Evolutionary conservation across 202 grass and related monocot genomes (phyloP), one percentile per base, ranked within the genome.

Genomic region (Panicum hallii): DNA sequence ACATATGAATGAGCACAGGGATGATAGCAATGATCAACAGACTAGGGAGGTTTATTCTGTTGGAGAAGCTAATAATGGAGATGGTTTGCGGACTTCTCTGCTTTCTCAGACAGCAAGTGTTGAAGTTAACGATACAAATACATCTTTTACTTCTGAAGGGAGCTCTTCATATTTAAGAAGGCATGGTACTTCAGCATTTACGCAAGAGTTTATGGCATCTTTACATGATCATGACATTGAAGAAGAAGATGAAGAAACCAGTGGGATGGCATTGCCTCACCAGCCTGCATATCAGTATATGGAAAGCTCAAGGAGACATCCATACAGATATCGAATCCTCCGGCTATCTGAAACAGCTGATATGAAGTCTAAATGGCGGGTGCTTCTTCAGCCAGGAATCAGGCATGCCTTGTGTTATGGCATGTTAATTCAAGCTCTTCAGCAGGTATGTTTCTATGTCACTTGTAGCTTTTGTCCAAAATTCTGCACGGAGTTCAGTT

Each of bases 121-220:
- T 15, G 83, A 86, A 78, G 58, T 48, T 78, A 86, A 82, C 14
- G 88, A 67, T 83, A 67, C 58, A 74, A 78, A 86, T 45, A 41
- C 83, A 42, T 65, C 83, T 5, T 86, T 86, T 60, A 61, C 67
- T 20, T 86, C 67, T 79, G 79, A 90, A 79, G 74, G 79, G 67
- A 90, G 84, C 62, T 83, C 88, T 69, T 90, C 88, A 61, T 74
- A 87, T 87, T 87, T 83, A 79, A 83, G 84, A 74, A 90, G 83
- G 80, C 79, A 87, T 62, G 74, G 88, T 58, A 90, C 79, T 62
- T 73, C 74, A 83, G 49, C 73, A 52, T 50, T 83, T 53, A 74
- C 69, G 0, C 88, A 86, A 58, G 88, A 90, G 19, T 83, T 90
- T 67, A 82, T 86, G 52, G 49, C 88, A 61, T 86, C 88, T 67